Evolutionary conservation across 2,329 filamentous ascomycete species (phyloP), one percentile per base, ranked within the genome.

Genomic region (Aspergillus luchuensis): DNA sequence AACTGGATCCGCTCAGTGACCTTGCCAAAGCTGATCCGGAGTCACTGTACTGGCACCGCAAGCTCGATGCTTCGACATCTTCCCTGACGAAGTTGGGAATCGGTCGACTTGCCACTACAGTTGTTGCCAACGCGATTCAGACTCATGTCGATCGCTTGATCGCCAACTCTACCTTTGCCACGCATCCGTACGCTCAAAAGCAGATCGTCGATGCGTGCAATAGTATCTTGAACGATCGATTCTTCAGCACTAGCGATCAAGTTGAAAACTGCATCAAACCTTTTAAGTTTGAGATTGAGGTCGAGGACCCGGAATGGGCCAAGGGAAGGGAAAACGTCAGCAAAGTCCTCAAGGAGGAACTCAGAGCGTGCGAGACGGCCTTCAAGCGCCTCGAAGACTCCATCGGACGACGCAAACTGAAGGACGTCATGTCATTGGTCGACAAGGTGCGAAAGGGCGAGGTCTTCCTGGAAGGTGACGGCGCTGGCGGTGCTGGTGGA

Each of bases 181-280:
- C 89, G 48, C 95, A 99, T 71, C 95, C 96, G 0, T 97, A 95
- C 69, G 95, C 95, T 8, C 89, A 91, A 38, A 88, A 95, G 75
- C 91, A 92, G n/a, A 98, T 99, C 66, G 90, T 88, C 51, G 92
- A 97, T 68, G 93, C 95, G 1, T 92, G 92, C 1, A 90, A 91
- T 0, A 90, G 87, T 25, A 98, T 99, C 56, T 80, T 99, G 11
- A 95, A 95, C 66, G 95, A 99, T 71, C 85, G 94, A 13, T 97
- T 96, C 65, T 98, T 97, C 79, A 95, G 94, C 77, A 99, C 96
- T 1, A 95, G 91, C 64, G 96, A 99, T 71, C 95, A 98, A 78
- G 91, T 99, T 1, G 95, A 99, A 76, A 98, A 98, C 73, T 99
- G 94, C 74, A 96, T 99, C 78, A 99, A 99, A 77, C 95, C 96